Evolutionary conservation across 345 rosid species (phyloP), one percentile per base, ranked within the genome.

Genomic region (Syzygium jambos): DNA sequence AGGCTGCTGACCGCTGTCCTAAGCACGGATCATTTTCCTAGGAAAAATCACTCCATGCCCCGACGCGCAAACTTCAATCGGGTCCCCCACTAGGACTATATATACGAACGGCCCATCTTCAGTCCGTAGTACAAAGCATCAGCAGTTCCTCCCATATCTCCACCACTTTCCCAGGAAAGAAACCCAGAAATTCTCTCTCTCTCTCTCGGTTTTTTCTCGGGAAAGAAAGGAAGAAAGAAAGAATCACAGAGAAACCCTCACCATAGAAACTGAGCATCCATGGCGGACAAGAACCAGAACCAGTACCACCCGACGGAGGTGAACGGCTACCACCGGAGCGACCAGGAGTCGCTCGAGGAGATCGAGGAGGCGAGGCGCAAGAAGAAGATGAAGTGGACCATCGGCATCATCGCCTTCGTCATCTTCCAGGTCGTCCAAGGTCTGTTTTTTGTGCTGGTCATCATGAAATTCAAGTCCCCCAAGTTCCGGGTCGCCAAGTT

Each of bases 341-440:
- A 87, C 52, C 73, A 29, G 61, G 89, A 87, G n/a, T 87, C 86
- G n/a, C 49, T 7, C 23, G 57, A 86, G 80, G 80, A 34, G 12
- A 3, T 49, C 34, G 30, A 84, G 51, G 89, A 88, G 54, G 55
- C 11, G 29, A 49, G 10, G 82, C 85, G 87, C 29, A 90, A 86
- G 88, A 90, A 86, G 56, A 88, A 86, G 85, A 84, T 86, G 38
- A 90, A 84, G 61, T 73, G 86, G 78, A 63, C 85, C 16, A 87
- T 85, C 2, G 86, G 84, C 30, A 41, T 85, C 25, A 85, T 55
- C 52, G 89, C 89, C 56, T 90, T 90, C 23, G 86, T 78, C 15
- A 57, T 90, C 19, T 90, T 90, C 52, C 91, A 90, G 68, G 78
- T 57, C 15, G 84, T 54, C 29, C 83, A 88, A 22, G 78, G 85